Evolutionary conservation across 1,139 yeast genomes (phyloP), one percentile per base, ranked within the genome.

Genomic region (Komagataea norvegica): DNA sequence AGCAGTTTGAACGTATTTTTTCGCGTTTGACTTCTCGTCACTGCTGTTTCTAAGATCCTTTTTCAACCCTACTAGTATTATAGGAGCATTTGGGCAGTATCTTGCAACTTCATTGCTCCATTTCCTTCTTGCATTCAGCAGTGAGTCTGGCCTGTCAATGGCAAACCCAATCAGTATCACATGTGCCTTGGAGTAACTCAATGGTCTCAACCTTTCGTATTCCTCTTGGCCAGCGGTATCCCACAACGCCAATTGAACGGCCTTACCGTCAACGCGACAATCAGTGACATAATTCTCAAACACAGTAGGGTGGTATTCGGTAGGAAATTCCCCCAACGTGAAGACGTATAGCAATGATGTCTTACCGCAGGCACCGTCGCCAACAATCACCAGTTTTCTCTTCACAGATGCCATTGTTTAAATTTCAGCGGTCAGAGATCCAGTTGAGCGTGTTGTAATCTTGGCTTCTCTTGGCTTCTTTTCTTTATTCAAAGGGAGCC

Each of bases 171-270:
- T 77, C 40, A 83, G 59, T 39, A 83, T 75, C 38, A 81, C 78
- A 56, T 82, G 80, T 8, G 88, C 83, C 49, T 81, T 78, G n/a
- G 83, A 73, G 52, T 83, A 83, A 32, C 87, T 78, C 45, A 82
- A 63, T 1, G 89, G 89, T 48, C 91, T 67, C 42, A 82, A 64
- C 46, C 91, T 59, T 52, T 82, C 89, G 55, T 81, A 82, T 56
- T 82, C 96, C 66, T 88, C 96, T 62, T 88, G 96, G 5, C 96
- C 96, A 2, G 96, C 96, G 5, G 96, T 89, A 59, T 89, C 96
- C 96, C 97, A 89, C 26, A 89, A 64, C 2, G 95, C 93, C 43
- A 89, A 63, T 48, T 88, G 86, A 3, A 89, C 94, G 10, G 91
- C 80, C 51, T 87, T 87, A 11, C 96, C 96, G 55, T 87, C 96